Percentiles rank a stretch among this genome's conserved stretches.
These are phyloP conservation scores for Aureobasidium sp. DNA, from an alignment of 2,329 filamentous ascomycete genomes.

Conservation along the genomic window DNA sequence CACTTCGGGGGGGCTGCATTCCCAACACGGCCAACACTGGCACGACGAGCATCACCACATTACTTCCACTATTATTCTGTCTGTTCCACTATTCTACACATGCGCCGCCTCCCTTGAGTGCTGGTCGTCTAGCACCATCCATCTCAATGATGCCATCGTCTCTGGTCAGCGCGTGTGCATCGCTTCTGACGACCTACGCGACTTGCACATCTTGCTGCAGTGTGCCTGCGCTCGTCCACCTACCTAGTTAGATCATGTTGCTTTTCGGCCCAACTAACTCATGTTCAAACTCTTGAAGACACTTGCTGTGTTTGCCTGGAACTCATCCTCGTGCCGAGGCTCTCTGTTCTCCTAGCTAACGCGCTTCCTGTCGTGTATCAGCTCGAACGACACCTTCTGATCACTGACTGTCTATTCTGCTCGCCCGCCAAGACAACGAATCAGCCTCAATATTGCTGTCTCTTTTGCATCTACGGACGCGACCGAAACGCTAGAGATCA, in stretches of 20 bases:
- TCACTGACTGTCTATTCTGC: neutral
- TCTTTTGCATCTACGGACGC: neutral
- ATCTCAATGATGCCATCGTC: neutral
- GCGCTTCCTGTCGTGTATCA: neutral
- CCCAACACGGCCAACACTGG: neutral
- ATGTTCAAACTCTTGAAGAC: neutral
- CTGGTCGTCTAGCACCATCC: neutral
- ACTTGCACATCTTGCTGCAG: neutral
- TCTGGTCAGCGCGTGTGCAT: neutral
- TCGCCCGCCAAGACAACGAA: neutral
- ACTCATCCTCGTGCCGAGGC: neutral
- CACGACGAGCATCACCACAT: neutral
- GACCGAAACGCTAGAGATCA: neutral
- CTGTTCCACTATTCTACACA: neutral
- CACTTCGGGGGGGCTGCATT: neutral
- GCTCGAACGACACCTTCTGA: neutral
- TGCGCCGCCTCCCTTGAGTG: neutral
- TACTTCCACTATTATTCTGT: neutral
- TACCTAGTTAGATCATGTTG: constrained; percentile 6
- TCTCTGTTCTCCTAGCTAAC: neutral
- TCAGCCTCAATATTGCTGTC: neutral
- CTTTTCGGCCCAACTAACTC: neutral
- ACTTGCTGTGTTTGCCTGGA: neutral
- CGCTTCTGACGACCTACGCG: neutral
- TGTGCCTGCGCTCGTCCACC: neutral